phyloP scores from a whole-genome alignment of 2,329 filamentous ascomycete genomes.

The Aspergillus tamarii region DNA sequence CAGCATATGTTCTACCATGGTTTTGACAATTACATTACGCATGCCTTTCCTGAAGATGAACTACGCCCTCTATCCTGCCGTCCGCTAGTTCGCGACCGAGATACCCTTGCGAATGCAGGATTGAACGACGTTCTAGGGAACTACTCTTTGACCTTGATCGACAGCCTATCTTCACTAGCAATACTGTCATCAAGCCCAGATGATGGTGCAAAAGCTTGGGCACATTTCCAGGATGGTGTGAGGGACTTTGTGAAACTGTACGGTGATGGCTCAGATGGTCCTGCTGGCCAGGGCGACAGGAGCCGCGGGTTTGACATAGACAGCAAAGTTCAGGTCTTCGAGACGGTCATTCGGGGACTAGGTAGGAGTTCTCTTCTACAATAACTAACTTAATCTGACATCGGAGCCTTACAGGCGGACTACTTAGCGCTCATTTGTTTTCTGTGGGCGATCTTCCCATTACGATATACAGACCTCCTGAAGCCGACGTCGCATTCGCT shows the following conservation, averaged over 20 bases:
- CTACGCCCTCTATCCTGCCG: conserved; percentile 82
- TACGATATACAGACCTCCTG: conserved; percentile 67
- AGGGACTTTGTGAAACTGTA: conserved; percentile 77
- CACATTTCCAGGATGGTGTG: conserved; percentile 80
- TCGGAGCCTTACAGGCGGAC: conserved; percentile 60
- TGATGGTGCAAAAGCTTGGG: conserved; percentile 64
- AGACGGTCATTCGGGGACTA: conserved; percentile 88
- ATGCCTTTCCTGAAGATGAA: conserved; percentile 96
- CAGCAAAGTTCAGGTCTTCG: conserved; percentile 98
- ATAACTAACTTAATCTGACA: background rate
- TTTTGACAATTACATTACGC: conserved; percentile 88
- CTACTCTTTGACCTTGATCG: conserved; percentile 93
- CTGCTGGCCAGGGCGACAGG: conserved; percentile 70
- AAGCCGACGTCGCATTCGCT: conserved; percentile 41
- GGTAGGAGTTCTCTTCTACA: conserved; percentile 31
- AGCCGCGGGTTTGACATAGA: conserved; percentile 88
- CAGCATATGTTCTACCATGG: conserved; percentile 92
- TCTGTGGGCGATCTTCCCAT: conserved; percentile 90
- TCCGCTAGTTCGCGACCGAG: conserved; percentile 80
- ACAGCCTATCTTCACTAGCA: conserved; percentile 90
- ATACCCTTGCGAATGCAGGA: conserved; percentile 78
- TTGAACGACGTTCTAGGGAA: conserved; percentile 96
- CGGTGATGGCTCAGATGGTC: conserved; percentile 76
- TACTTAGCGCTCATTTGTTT: conserved; percentile 92
- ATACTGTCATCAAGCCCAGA: conserved; percentile 73